Base-by-base conservation (phyloP, 768 basidiomycete genomes). In the Gloeopeniophorella convolvens region DNA sequence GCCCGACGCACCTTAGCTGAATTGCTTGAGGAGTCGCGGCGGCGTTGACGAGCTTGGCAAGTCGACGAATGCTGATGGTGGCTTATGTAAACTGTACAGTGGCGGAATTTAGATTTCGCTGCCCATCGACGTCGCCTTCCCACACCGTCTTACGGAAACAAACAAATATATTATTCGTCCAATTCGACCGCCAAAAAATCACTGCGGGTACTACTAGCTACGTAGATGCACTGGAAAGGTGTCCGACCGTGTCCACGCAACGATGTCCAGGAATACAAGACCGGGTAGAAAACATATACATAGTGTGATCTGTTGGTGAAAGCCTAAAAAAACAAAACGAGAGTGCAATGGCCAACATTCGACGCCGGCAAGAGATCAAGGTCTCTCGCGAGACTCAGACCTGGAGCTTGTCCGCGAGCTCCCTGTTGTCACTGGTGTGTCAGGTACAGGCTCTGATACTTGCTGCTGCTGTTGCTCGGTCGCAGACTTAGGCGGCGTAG, bases 1-100 rank as follows among this genome's bases (percentile, higher is more conserved):
- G 15, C 18, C 33, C 13, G 28, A 28, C 42, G 18, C 30, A 53
- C 51, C 36, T 33, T 51, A 34, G 42, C 27, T 46, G 55, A 57
- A 5, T 50, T 53, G 16, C 46, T 45, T 23, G 56, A 58, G 15
- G 51, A 51, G 6, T 59, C 28, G 36, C 44, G 11, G 24, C 15
- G 27, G 44, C 34, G 16, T 21, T 28, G 34, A 16, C 34, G n/a
- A 18, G 5, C 6, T 13, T 26, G 7, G 15, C n/a, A 9, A 11
- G 20, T 24, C 20, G 27, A 18, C 6, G 16, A n/a, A 15, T 13
- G 32, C 4, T 11, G 43, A 13, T 12, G 15, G 15, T 13, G 28
- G 31, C 21, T 51, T 50, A 50, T 35, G 32, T 50, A 50, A 57
- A 54, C 56, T 57, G 20, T 57, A 57, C 40, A 57, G 56, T 45